phyloP scores from a whole-genome alignment of 169 alveolate species.

The Cryptosporidium xiaoi region DNA sequence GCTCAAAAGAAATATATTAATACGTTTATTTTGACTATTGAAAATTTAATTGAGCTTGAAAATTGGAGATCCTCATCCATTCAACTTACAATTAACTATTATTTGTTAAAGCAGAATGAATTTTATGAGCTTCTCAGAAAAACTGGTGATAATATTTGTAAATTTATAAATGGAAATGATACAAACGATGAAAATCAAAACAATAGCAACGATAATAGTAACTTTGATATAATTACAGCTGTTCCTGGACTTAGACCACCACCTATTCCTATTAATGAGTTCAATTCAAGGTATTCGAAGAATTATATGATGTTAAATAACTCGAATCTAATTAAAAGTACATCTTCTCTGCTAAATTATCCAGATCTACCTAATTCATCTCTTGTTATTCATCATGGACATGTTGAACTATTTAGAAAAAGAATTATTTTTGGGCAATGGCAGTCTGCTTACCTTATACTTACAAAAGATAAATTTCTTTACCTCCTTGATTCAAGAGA shows the following conservation, averaged over 20 bases:
- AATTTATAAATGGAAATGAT: neutral
- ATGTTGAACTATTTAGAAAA: slow-evolving; percentile 32
- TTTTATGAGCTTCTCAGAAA: slow-evolving; percentile 32
- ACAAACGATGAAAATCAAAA: neutral
- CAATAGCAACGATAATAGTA: neutral
- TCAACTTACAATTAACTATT: slow-evolving; percentile 47
- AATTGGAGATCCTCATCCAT: slow-evolving; percentile 62
- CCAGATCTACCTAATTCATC: slow-evolving; percentile 35
- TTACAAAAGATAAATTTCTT: slow-evolving; percentile 57
- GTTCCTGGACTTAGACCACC: slow-evolving; percentile 69
- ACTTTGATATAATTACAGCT: slow-evolving; percentile 41
- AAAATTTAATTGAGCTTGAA: slow-evolving; percentile 49
- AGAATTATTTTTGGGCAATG: slow-evolving; percentile 30
- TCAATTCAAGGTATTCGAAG: neutral
- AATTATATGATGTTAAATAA: neutral
- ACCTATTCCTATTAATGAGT: slow-evolving; percentile 49
- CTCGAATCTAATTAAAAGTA: slow-evolving; percentile 7
- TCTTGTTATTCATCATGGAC: slow-evolving; percentile 53
- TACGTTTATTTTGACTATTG: slow-evolving; percentile 30
- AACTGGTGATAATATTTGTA: slow-evolving; percentile 12
- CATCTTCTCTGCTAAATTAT: slow-evolving; percentile 9
- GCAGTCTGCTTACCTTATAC: slow-evolving; percentile 53
- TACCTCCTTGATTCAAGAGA: slow-evolving; percentile 41
- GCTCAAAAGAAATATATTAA: slow-evolving; percentile 30
- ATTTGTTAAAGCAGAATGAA: slow-evolving; percentile 31